Base-by-base conservation (phyloP, 805 yeast species). In the Teunomyces panamensis region DNA sequence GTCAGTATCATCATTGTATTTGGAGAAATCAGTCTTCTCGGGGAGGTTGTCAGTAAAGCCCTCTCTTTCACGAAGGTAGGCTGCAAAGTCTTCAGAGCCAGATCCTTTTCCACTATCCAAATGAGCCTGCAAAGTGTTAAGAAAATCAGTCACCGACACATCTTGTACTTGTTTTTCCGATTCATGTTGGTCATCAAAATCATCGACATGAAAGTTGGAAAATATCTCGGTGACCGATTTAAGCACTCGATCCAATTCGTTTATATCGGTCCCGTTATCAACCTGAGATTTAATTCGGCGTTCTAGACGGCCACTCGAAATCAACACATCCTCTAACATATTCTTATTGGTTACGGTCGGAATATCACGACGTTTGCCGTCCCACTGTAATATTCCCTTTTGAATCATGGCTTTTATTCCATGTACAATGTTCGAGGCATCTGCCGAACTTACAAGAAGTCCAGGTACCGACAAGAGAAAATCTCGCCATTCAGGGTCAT, bases 1-100 rank as follows among this genome's bases (percentile, higher is more conserved):
- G 20, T 52, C 56, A 26, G 54, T 52, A 26, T 53, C 56, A 33
- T 53, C 53, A 27, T 53, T 53, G 28, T 53, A 53, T 11, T 39
- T 13, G 30, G 16, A 24, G 42, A 30, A 20, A 45, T 16, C n/a
- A 30, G 6, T 35, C 27, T 8, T 10, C 27, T 13, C 14, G 13
- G 10, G 9, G 27, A n/a, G 9, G 26, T 5, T 20, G 6, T 32
- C 29, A 13, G 36, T 36, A 16, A 28, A 36, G 6, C 29, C 33
- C 16, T 41, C 42, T 9, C 33, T 30, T 36, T 50, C 52, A 13
- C 30, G 20, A 27, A 45, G 30, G 26, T 44, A 53, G 32, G 45
- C 49, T 8, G 34, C 43, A 41, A 53, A 53, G 39, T 53, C 24
- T 1, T 20, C 24, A 20, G 6, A 6, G 24, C 56, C 17, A 28